Base-by-base conservation (phyloP, 2,329 filamentous ascomycete genomes). In the Coleophoma crateriformis region DNA sequence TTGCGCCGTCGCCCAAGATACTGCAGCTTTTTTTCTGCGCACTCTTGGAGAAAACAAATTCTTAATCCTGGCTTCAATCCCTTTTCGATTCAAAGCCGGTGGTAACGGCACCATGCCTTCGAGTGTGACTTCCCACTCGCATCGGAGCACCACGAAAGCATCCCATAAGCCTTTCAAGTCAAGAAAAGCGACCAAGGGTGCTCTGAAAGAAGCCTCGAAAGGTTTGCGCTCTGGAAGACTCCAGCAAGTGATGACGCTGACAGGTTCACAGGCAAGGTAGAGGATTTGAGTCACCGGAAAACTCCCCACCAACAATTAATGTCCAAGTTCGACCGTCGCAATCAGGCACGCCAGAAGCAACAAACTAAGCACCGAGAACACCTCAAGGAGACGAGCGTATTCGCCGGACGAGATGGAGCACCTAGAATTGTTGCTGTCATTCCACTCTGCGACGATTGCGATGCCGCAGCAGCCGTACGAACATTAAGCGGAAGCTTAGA, bases 291-390 rank as follows among this genome's bases (percentile, higher is more conserved):
- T 61, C 76, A 77, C 61, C 84, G 92, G 64, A 95, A 89, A 69
- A 96, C 92, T 14, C 89, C 89, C 49, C 90, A 96, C 68, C 94
- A 99, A 68, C 90, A 96, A 72, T 82, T 96, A 71, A 92, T 96
- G 88, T 95, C 90, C 51, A 99, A 97, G 71, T 81, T 99, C 67
- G 90, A 96, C 70, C 87, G 94, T 52, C 85, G 90, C 61, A 97
- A 99, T 69, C 90, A 95, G 74, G 88, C 90, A 60, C 92, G 92
- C 69, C 94, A 99, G 75, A 84, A 86, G 68, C 88, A 92, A 62
- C 74, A 87, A 54, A 77, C 84, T 59, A 96, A 97, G 70, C 84
- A 90, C 64, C 84, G 84, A 64, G 90, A 94, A 61, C 87, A 94
- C 64, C 77, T 87, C 44, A 86, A 87, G 58, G 86, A 90, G 47